Conservation (phyloP, 352 stramenopile genomes). For the Globisporangium canariense region DNA sequence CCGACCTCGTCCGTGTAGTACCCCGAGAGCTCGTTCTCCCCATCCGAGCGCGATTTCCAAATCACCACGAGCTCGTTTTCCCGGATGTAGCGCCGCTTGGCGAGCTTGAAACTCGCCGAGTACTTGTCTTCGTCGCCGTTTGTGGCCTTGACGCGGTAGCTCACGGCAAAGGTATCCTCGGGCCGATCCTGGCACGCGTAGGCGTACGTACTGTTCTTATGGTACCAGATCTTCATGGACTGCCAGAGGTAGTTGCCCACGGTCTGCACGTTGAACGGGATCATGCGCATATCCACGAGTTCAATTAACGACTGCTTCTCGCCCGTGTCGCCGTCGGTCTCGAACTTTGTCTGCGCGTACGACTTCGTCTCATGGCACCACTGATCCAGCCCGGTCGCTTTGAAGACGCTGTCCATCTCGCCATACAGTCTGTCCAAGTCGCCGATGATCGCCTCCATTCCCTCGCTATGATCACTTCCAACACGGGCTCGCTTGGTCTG, state of each 20-base stretch:
- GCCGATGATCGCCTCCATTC: constrained; percentile 14
- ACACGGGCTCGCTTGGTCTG: not conserved
- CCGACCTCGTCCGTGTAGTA: constrained; percentile 13
- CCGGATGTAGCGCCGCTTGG: constrained; percentile 17
- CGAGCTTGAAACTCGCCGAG: constrained; percentile 16
- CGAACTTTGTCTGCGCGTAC: constrained; percentile 12
- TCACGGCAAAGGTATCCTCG: constrained; percentile 15
- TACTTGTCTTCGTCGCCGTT: constrained; percentile 2
- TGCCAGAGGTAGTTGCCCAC: constrained; percentile 19
- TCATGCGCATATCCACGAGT: constrained; percentile 15
- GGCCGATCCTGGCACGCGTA: constrained; percentile 13
- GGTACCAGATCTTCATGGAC: constrained; percentile 16
- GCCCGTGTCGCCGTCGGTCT: not conserved
- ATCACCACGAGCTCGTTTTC: constrained; percentile 13
- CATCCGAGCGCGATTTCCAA: constrained; percentile 16
- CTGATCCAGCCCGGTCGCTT: constrained; percentile 7
- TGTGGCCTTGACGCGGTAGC: constrained; percentile 9
- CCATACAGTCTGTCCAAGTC: constrained; percentile 7
- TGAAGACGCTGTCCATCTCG: constrained; percentile 10
- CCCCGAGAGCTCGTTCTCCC: constrained; percentile 12
- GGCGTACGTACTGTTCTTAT: constrained; percentile 9
- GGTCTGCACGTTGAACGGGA: constrained; percentile 12
- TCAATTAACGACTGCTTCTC: constrained; percentile 12
- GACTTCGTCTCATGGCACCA: constrained; percentile 7
- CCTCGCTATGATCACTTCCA: not conserved